Conservation (phyloP, 1,284 basidiomycete species). For the Papiliotrema flavescens region DNA sequence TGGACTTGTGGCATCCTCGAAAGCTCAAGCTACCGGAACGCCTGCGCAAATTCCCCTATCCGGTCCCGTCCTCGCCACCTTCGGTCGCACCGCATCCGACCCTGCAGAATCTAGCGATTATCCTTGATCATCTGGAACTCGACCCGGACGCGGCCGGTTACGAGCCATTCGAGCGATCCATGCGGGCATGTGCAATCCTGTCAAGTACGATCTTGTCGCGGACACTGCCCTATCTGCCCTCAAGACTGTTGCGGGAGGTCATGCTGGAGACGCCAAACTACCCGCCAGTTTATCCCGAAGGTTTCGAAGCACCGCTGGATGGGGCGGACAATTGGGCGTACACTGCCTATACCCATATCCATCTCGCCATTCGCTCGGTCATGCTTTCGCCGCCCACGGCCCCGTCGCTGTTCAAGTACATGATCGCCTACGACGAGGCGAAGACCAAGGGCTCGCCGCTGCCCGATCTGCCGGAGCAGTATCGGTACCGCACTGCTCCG, state of each 20-base stretch:
- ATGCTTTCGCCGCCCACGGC: conserved; percentile 43
- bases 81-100: conserved; percentile 40
- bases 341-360: conserved; percentile 45
- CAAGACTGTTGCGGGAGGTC: conserved; percentile 31
- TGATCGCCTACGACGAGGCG: conserved; percentile 6
- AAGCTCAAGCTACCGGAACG: conserved; percentile 38
- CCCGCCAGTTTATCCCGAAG: conserved; percentile 42
- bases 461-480: not conserved
- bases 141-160: conserved; percentile 17
- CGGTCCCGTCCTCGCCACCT: conserved; percentile 44
- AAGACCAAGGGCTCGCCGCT: not conserved
- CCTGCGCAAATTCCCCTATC: conserved; percentile 43
- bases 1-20: conserved; percentile 48
- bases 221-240: conserved; percentile 41
- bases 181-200: conserved; percentile 45
- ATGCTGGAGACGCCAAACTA: conserved; percentile 28
- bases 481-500: conserved; percentile 9
- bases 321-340: conserved; percentile 33
- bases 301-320: conserved; percentile 8
- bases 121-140: conserved; percentile 30
- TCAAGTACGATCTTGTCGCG: conserved; percentile 46
- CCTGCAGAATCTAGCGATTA: conserved; percentile 21
- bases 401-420: conserved; percentile 11
- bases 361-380: conserved; percentile 44
- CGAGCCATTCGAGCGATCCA: conserved; percentile 31